Percentiles rank a stretch among this genome's conserved stretches.
Evolutionary conservation across 78 protist genomes (phyloP).

Genomic region (Acrasis kona): DNA sequence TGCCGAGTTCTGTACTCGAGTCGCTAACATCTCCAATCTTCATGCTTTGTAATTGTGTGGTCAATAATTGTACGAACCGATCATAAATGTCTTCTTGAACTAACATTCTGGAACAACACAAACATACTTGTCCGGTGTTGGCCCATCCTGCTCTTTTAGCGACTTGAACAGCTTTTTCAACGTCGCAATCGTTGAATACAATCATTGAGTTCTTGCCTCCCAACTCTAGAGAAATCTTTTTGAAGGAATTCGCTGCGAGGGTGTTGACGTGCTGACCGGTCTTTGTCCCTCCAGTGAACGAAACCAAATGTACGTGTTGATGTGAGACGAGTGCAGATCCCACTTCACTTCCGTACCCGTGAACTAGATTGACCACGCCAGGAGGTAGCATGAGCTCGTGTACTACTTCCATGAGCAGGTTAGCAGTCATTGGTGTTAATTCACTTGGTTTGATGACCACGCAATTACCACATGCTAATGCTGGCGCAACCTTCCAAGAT

Average conservation of each 20-base stretch:
- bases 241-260: constrained; percentile 53
- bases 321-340: constrained; percentile 43
- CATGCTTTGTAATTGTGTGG: constrained; percentile 10
- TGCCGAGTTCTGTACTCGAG: constrained; percentile 40
- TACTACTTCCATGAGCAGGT: constrained; percentile 28
- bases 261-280: constrained; percentile 28
- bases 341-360: constrained; percentile 36
- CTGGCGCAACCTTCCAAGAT: constrained; percentile 89
- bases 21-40: constrained; percentile 55
- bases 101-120: constrained; percentile 71
- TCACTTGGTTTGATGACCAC: constrained; percentile 76
- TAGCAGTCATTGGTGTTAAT: constrained; percentile 63
- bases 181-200: constrained; percentile 48
- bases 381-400: constrained; percentile 52
- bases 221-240: constrained; percentile 70
- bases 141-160: constrained; percentile 11
- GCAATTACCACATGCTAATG: constrained; percentile 59
- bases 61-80: constrained; percentile 43
- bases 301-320: constrained; percentile 37
- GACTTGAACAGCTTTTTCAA: constrained; percentile 13
- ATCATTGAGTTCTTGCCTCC: constrained; percentile 84
- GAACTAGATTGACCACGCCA: constrained; percentile 72
- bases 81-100: constrained; percentile 58
- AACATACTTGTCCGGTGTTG: constrained; percentile 71
- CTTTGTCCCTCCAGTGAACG: constrained; percentile 83